phyloP scores from a whole-genome alignment of 2,329 filamentous ascomycete species.

The Fusarium chaquense region DNA sequence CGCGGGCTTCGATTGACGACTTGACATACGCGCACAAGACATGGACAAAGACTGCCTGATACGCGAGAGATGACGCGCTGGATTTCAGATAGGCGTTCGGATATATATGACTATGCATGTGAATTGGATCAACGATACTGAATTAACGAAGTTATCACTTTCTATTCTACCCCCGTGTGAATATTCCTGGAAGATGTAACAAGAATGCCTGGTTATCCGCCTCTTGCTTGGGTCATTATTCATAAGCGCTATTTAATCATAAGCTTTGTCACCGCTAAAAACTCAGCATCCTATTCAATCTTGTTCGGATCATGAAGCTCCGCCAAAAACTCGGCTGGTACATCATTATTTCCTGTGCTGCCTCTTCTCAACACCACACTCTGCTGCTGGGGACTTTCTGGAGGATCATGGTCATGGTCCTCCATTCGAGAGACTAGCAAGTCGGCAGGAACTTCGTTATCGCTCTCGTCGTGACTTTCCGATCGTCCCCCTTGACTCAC shows the following conservation, averaged over 20 bases:
- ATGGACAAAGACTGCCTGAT: conserved; percentile 23
- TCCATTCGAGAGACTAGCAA: conserved; percentile 54
- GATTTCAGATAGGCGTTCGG: conserved; percentile 45
- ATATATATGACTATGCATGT: conserved; percentile 44
- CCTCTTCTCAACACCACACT: conserved; percentile 45
- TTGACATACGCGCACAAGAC: conserved; percentile 22
- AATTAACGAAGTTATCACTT: conserved; percentile 25
- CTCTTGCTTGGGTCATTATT: conserved; percentile 24
- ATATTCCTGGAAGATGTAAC: neutral
- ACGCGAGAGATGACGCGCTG: conserved; percentile 26
- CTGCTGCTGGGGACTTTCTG: conserved; percentile 28
- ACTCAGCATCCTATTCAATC: conserved; percentile 24
- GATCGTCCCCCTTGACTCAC: conserved; percentile 11
- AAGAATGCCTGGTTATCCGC: neutral
- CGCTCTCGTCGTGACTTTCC: conserved; percentile 49
- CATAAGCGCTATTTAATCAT: conserved; percentile 29
- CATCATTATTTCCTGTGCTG: conserved; percentile 56
- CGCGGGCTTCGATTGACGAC: conserved; percentile 27
- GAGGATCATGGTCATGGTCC: conserved; percentile 33
- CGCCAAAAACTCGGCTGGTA: conserved; percentile 65
- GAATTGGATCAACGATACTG: conserved; percentile 43
- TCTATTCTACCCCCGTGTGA: conserved; percentile 4
- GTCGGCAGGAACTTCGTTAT: conserved; percentile 59
- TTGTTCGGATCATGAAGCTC: conserved; percentile 52
- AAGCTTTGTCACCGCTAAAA: conserved; percentile 9